These are phyloP conservation scores for Purshia tridentata DNA, from an alignment of 306 rosid genomes.

Conservation along the genomic window DNA sequence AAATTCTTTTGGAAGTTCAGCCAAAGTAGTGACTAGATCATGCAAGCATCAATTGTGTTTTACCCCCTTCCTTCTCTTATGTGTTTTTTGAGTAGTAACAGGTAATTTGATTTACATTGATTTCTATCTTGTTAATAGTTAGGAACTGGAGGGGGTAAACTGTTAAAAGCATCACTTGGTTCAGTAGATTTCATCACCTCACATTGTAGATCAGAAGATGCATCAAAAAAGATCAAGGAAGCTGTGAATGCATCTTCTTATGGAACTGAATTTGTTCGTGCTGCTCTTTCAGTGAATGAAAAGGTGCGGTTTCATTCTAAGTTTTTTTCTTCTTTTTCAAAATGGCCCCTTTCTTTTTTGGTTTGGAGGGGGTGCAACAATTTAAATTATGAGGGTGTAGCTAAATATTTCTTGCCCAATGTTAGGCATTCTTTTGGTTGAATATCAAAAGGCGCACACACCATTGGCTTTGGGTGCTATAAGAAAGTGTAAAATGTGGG, in stretches of 20 bases:
- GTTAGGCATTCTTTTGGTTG: too few relatives aligned
- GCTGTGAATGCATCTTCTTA: slow-evolving; percentile 80
- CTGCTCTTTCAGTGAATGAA: slow-evolving; percentile 79
- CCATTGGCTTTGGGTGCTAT: not conserved
- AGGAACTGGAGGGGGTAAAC: slow-evolving; percentile 53
- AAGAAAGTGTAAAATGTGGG: not conserved
- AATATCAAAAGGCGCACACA: not conserved
- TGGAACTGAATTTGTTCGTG: slow-evolving; percentile 91
- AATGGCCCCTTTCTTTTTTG: not conserved
- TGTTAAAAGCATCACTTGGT: slow-evolving; percentile 83
- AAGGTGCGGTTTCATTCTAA: slow-evolving; percentile 52
- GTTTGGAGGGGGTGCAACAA: not conserved
- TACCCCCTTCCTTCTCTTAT: slow-evolving; percentile 8
- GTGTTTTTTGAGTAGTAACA: slow-evolving; percentile 19
- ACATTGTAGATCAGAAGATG: slow-evolving; percentile 65
- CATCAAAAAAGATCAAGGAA: slow-evolving; percentile 68
- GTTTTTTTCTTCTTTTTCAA: too few relatives aligned
- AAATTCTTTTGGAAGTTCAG: not conserved
- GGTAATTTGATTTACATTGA: slow-evolving; percentile 30
- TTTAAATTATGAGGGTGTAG: not conserved
- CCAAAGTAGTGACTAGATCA: not conserved
- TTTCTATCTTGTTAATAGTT: slow-evolving; percentile 55
- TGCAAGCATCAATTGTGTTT: not conserved
- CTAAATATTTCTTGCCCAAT: not conserved
- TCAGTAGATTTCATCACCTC: slow-evolving; percentile 95